phyloP scores from a whole-genome alignment of 2,329 filamentous ascomycete genomes.

The Fusarium burgessii region DNA sequence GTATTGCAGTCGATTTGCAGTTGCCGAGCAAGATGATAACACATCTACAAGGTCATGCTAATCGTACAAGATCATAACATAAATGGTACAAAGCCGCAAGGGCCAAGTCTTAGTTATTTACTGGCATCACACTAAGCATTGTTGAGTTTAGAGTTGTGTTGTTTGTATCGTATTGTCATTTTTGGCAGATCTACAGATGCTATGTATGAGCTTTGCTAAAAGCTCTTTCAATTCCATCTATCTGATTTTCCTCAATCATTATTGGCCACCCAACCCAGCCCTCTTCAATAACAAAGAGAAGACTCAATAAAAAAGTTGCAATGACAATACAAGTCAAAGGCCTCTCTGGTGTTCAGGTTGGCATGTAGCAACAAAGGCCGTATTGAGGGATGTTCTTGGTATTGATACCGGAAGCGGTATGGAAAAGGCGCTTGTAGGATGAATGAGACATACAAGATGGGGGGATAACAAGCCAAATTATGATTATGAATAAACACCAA shows the following conservation, averaged over 20 bases:
- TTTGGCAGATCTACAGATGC: constrained; percentile 21
- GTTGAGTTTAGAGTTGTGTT: constrained; percentile 17
- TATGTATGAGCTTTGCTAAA: constrained; percentile 20
- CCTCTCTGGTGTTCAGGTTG: constrained; percentile 11
- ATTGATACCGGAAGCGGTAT: constrained; percentile 24
- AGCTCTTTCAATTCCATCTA: constrained; percentile 8
- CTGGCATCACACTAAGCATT: not conserved
- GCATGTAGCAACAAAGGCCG: constrained; percentile 3
- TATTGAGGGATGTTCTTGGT: constrained; percentile 14
- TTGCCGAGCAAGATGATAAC: not conserved
- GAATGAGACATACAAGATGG: constrained; percentile 13
- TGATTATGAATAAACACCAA: constrained; percentile 21
- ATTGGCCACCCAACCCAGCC: constrained; percentile 5
- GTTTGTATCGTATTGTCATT: constrained; percentile 15
- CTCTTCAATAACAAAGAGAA: not conserved
- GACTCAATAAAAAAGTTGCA: not conserved
- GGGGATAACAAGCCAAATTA: constrained; percentile 13
- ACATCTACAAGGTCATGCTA: not conserved
- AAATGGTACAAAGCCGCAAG: not conserved
- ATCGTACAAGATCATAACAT: constrained; percentile 3
- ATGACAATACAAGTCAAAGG: constrained; percentile 8
- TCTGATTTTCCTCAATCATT: not conserved
- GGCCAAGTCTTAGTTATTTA: not conserved
- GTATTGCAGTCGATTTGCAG: not conserved
- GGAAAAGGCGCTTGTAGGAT: constrained; percentile 1